Evolutionary conservation across 805 yeast genomes (phyloP), one percentile per base, ranked within the genome.

Genomic region (Ogataea trehaloabstinens): DNA sequence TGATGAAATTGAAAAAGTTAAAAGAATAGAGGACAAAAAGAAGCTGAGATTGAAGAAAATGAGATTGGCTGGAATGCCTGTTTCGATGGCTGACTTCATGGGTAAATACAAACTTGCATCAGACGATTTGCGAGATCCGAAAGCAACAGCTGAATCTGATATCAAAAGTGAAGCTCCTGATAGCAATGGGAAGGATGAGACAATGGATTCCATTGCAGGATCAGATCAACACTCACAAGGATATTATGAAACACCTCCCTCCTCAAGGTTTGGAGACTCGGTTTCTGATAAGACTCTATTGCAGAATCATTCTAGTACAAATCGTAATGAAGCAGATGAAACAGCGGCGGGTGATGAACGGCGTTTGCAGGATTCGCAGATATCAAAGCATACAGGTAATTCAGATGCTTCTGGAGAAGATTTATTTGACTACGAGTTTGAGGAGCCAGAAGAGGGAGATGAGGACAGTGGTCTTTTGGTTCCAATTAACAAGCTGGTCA

Each of bases 1-100:
- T 3, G 25, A 22, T 6, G 53, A 48, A 19, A 48, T 52, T 38
- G 56, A 48, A 27, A 37, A 44, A 19, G 51, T 52, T 19, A 52
- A 52, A 22, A 39, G 37, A 18, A 19, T 46, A 13, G 54, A 50
- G 40, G 20, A 22, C 4, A 45, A 38, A 12, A 36, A 40, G 24
- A 41, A 48, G 35, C 28, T 31, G 21, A 32, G 34, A 16, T 21
- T 35, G 18, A 38, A 42, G 19, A 44, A 42, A 20, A 16, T 41
- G 29, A 47, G 41, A 25, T 35, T 35, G 21, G 27, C 36, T 33
- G 49, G 43, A 13, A 45, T 24, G 22, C 21, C 34, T 21, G 19
- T 30, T 6, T 6, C 20, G 7, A 30, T 30, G 20, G 20, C 22
- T 16, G 33, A 30, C 6, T 30, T 17, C 16, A 16, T 30, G 15